Percentiles rank a stretch among this genome's conserved stretches.
phyloP scores from a whole-genome alignment of 2,329 filamentous ascomycete genomes.

The Didymella glomerata region DNA sequence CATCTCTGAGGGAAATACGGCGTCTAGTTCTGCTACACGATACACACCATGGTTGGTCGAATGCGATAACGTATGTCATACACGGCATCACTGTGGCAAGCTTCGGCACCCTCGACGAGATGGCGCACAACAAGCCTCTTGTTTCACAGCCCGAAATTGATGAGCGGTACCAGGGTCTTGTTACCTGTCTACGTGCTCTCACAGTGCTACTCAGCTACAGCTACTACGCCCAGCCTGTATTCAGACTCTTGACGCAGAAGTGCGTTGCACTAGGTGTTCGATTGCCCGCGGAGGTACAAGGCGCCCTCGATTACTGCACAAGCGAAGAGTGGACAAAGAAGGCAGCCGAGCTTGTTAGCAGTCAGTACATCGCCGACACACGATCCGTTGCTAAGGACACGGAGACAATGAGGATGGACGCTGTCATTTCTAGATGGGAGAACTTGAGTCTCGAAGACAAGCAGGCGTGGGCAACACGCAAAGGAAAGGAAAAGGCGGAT shows the following conservation, averaged over 20 bases:
- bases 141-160: constrained; percentile 18
- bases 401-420: constrained; percentile 40
- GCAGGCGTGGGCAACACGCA: not conserved
- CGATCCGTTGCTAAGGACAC: constrained; percentile 24
- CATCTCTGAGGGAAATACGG: constrained; percentile 35
- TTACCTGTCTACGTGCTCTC: constrained; percentile 41
- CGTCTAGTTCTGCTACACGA: constrained; percentile 39
- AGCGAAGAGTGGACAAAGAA: constrained; percentile 46
- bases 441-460: constrained; percentile 28
- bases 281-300: constrained; percentile 34
- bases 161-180: constrained; percentile 38
- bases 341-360: constrained; percentile 38
- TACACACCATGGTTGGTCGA: constrained; percentile 36
- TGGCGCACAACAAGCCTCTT: constrained; percentile 22
- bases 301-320: constrained; percentile 31
- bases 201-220: constrained; percentile 34
- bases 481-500: constrained; percentile 3
- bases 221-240: constrained; percentile 42
- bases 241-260: constrained; percentile 40
- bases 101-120: constrained; percentile 41
- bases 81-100: constrained; percentile 39
- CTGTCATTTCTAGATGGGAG: constrained; percentile 41
- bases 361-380: constrained; percentile 43
- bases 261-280: constrained; percentile 33
- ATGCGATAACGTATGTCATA: constrained; percentile 36